Evolutionary conservation across 2,329 filamentous ascomycete species (phyloP).

Genomic region (Grosmannia huntii): DNA sequence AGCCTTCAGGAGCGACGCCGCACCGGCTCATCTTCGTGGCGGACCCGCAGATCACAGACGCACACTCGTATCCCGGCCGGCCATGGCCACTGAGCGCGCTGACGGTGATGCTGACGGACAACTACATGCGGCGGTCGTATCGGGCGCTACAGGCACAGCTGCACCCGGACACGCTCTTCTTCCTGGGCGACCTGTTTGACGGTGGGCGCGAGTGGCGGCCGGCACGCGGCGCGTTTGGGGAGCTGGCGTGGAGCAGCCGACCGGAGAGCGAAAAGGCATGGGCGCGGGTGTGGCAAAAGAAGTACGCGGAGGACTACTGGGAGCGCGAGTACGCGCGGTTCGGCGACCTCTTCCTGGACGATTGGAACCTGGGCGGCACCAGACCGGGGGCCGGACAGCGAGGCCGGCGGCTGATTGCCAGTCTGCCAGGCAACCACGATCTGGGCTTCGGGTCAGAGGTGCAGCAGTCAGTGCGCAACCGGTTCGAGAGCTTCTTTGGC

Average conservation of each 20-base stretch:
- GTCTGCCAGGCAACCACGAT: slow-evolving; percentile 89
- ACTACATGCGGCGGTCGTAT: slow-evolving; percentile 78
- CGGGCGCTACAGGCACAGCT: slow-evolving; percentile 61
- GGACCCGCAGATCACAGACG: slow-evolving; percentile 85
- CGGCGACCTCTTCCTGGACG: slow-evolving; percentile 67
- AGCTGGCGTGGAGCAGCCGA: slow-evolving; percentile 44
- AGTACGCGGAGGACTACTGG: slow-evolving; percentile 78
- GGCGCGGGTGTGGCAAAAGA: slow-evolving; percentile 55
- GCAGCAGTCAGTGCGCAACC: slow-evolving; percentile 63
- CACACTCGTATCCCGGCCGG: slow-evolving; percentile 84
- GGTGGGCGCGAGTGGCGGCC: slow-evolving; percentile 93
- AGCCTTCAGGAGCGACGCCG: slow-evolving; percentile 68
- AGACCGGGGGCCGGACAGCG: slow-evolving; percentile 43
- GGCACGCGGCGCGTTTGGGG: slow-evolving; percentile 41
- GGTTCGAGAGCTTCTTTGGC: slow-evolving; percentile 83
- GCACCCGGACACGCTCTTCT: slow-evolving; percentile 77
- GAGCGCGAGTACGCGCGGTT: slow-evolving; percentile 76
- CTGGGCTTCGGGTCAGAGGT: slow-evolving; percentile 81
- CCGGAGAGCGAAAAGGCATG: slow-evolving; percentile 38
- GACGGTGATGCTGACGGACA: slow-evolving; percentile 59
- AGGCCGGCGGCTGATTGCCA: slow-evolving; percentile 68
- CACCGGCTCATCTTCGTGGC: slow-evolving; percentile 78
- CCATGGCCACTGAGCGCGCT: slow-evolving; percentile 44
- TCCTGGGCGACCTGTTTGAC: slow-evolving; percentile 90
- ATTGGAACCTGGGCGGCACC: slow-evolving; percentile 47